Base-by-base conservation (phyloP, 148 eudicot species). In the Nyssa sinensis region DNA sequence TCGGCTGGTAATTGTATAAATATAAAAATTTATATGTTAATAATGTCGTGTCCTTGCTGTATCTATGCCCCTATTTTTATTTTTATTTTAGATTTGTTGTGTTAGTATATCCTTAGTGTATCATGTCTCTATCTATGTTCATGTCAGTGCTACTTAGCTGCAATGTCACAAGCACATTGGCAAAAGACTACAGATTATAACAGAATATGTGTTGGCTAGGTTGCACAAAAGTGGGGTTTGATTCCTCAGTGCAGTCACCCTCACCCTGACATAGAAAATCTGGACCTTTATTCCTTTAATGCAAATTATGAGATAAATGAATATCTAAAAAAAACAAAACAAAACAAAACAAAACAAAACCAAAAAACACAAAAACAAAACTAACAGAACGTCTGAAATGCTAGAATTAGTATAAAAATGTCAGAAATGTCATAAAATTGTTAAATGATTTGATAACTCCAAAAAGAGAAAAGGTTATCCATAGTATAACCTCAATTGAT, bases 371-470 rank as follows among this genome's bases (percentile, higher is more conserved):
- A n/a, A n/a, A n/a, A n/a, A n/a, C n/a, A 10, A 0, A 7, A 10
- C 2, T 1, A 16, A 55, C 17, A 55, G 3, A 55, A 55, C 25
- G n/a, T n/a, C n/a, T n/a, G n/a, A n/a, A n/a, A n/a, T n/a, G n/a
- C n/a, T n/a, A n/a, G n/a, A n/a, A n/a, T n/a, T n/a, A n/a, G n/a
- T 55, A 53, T 53, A 1, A 21, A 19, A 12, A 53, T 53, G 51
- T 44, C 23, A 19, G 59, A n/a, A 53, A 53, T 53, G 14, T 53
- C 24, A 21, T 53, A 19, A 53, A 53, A 53, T 3, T 17, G 59
- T 53, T 17, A 53, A 69, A 76, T 24, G n/a, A 30, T 24, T 29
- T 41, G 16, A 66, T 30, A 67, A 59, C 60, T 57, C n/a, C 24
- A 32, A 13, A 39, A 53, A 74, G 41, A 16, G 12, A 62, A 37